Evolutionary conservation across 768 basidiomycete species (phyloP), one percentile per base, ranked within the genome.

Genomic region (Amanita rubescens): DNA sequence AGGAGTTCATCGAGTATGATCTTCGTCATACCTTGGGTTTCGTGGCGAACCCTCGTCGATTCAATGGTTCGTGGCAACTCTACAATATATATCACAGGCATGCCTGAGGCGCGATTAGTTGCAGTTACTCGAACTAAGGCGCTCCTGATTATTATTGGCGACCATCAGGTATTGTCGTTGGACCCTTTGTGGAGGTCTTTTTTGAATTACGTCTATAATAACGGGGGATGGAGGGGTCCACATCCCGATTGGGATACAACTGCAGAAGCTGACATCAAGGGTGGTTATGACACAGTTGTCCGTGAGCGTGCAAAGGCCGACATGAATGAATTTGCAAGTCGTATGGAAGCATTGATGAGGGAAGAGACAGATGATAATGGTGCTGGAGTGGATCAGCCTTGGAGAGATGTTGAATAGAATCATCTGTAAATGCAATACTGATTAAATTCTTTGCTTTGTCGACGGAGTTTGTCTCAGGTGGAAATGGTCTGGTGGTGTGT

Each of bases 91-190:
- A n/a, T n/a, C n/a, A n/a, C n/a, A n/a, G n/a, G 49, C 15, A 35
- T 46, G 12, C 20, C 19, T 52, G 15, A 38, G 37, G 12, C 5
- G 33, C 20, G 22, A 37, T 45, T 57, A 85, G 84, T 87, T 34
- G 81, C 84, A 5, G 65, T 87, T 15, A 87, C 84, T 0, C 80
- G 84, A 9, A 82, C 84, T 0, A 75, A 84, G 62, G 78, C 82
- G 0, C 67, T 86, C 5, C 73, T 87, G 12, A 77, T 85, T 55
- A 68, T 85, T 45, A 64, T 87, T 42, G 84, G 84, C 3, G 78
- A 86, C 11, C 80, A 82, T 0, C 63, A 70, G 4, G 79, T 84
- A 2, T 67, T 85, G 0, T 76, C 77, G 7, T 70, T 84, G 1
- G 83, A 85, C 56, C 82, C 82, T 0, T 65, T 84, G 1, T 84